phyloP scores from a whole-genome alignment of 2,329 filamentous ascomycete genomes.

The Cladosporium cucumerinum region DNA sequence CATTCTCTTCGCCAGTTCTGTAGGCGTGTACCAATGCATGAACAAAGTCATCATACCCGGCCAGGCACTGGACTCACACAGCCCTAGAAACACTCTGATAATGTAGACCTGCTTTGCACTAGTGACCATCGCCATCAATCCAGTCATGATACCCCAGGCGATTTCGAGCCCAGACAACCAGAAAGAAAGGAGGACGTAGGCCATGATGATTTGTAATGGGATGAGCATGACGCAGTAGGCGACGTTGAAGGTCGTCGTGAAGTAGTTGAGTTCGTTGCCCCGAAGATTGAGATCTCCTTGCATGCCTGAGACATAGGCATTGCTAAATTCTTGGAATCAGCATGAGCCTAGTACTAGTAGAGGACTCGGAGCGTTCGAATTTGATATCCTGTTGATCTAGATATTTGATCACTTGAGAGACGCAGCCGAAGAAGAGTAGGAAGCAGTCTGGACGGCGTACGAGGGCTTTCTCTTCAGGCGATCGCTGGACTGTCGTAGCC shows the following conservation, averaged over 20 bases:
- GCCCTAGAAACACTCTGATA: constrained; percentile 28
- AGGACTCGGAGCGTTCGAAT: constrained; percentile 13
- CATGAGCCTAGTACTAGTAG: constrained; percentile 20
- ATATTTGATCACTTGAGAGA: constrained; percentile 39
- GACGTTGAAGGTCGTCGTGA: constrained; percentile 10
- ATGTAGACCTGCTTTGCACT: constrained; percentile 29
- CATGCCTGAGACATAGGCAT: constrained; percentile 48
- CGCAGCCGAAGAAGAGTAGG: constrained; percentile 40
- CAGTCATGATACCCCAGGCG: constrained; percentile 18
- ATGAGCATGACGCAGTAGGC: constrained; percentile 46
- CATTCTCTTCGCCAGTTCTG: constrained; percentile 49
- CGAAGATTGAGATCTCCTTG: constrained; percentile 53
- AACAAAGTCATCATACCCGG: constrained; percentile 29
- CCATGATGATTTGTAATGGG: constrained; percentile 15
- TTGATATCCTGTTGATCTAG: constrained; percentile 31
- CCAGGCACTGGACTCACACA: constrained; percentile 40
- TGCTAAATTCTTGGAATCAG: not conserved
- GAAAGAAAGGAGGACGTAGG: constrained; percentile 16
- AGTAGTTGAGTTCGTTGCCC: constrained; percentile 51
- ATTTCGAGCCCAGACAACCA: constrained; percentile 16
- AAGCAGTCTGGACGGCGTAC: constrained; percentile 40
- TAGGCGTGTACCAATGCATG: constrained; percentile 21
- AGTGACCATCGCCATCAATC: constrained; percentile 25
- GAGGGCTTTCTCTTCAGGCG: constrained; percentile 36
- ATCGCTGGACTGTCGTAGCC: constrained; percentile 23